Evolutionary conservation across 257 asterid species (phyloP).

Genomic region (Thymus mandschuricus): DNA sequence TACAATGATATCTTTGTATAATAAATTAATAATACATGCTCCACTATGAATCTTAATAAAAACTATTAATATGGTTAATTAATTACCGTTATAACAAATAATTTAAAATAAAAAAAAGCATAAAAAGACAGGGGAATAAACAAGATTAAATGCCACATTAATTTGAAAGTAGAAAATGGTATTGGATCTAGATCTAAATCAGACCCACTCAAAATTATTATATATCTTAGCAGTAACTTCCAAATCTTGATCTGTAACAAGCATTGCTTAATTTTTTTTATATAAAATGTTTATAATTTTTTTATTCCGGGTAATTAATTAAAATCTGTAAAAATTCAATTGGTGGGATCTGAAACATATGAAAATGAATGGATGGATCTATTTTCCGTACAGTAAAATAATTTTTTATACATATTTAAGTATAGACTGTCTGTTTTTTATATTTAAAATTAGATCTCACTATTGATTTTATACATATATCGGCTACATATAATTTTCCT

Average conservation of each 20-base stretch:
- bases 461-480: neutral
- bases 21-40: neutral
- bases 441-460: neutral
- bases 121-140: slow-evolving; percentile 14
- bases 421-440: neutral
- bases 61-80: slow-evolving; percentile 3
- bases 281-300: neutral
- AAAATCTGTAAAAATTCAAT: slow-evolving; percentile 10
- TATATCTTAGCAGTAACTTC: slow-evolving; percentile 29
- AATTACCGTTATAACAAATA: slow-evolving; percentile 11
- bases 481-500: neutral
- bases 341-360: slow-evolving; percentile 19
- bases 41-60: neutral
- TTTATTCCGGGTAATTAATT: neutral
- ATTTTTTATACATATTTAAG: neutral
- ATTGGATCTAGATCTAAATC: slow-evolving; percentile 63
- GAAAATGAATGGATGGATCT: neutral
- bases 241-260: slow-evolving; percentile 39
- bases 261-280: slow-evolving; percentile 28
- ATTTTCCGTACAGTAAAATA: neutral
- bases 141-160: neutral
- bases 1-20: neutral
- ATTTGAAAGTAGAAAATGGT: slow-evolving; percentile 32
- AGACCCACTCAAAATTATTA: slow-evolving; percentile 24
- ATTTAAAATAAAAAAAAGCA: neutral